phyloP scores from a whole-genome alignment of 257 asterid species.

The Solanum chmielewskii region DNA sequence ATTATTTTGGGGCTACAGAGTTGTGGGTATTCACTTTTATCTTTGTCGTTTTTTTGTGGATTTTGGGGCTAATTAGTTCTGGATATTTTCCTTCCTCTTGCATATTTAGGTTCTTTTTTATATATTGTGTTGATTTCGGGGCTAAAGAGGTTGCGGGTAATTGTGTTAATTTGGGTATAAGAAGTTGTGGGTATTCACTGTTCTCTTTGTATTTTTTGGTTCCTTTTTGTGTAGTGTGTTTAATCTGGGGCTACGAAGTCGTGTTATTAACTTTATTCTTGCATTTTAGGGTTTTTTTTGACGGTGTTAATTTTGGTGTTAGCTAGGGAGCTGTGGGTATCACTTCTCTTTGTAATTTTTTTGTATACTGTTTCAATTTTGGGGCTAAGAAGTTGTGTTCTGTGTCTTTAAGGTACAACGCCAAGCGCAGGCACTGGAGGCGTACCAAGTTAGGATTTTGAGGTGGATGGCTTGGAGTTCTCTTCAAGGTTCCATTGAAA shows the following conservation, averaged over 20 bases:
- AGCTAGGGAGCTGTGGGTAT: background rate
- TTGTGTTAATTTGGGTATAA: background rate
- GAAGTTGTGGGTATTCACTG: background rate
- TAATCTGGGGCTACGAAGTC: background rate
- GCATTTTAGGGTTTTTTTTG: background rate
- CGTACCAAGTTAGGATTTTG: constrained; percentile 23
- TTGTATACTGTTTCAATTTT: background rate
- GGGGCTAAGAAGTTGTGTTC: background rate
- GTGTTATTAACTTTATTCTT: background rate
- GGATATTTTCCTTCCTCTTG: background rate
- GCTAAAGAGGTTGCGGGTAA: background rate
- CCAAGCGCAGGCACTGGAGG: constrained; percentile 31
- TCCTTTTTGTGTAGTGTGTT: background rate
- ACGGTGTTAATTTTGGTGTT: background rate
- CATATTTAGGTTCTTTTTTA: background rate
- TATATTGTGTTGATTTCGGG: background rate
- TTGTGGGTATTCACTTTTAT: background rate
- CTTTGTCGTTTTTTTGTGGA: background rate
- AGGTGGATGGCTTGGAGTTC: background rate
- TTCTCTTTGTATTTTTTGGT: background rate
- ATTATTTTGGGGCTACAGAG: background rate
- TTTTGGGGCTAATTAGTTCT: background rate
- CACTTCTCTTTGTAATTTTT: background rate
- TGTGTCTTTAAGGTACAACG: constrained; percentile 15
- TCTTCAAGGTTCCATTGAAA: background rate